Base-by-base conservation (phyloP, 73 alveolate genomes). In the Vitrella brassicaformis region DNA sequence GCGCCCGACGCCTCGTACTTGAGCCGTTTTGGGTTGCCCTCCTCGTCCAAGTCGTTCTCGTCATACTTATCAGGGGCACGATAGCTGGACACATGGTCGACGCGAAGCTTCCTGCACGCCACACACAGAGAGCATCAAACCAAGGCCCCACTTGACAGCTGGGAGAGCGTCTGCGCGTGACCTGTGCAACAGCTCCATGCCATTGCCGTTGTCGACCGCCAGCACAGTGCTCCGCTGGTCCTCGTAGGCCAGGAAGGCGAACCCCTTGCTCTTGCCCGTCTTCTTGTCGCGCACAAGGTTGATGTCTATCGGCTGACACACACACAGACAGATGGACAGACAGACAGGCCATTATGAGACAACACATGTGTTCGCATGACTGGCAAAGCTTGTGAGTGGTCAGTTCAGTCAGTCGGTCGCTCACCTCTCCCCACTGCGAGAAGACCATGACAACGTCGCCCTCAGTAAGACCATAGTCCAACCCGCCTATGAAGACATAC, bases 121-220 rank as follows among this genome's bases (percentile, higher is more conserved):
- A 4, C 56, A 14, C 56, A 39, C 22, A 39, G 56, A 14, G 56
- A 39, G 14, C 56, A 39, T 8, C 22, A 4, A 39, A 39, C 22
- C 22, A 39, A 39, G 14, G 14, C 56, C 14, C 56, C 14, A 8
- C 14, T 14, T 39, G 56, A 4, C 14, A 39, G 14, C 56, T 39
- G 56, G 56, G 4, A 39, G 56, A 14, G 56, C 22, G 56, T 4
- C 22, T 39, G 56, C 22, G 56, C 56, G 56, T 8, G 56, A 14
- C 14, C 56, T 14, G 22, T 39, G 56, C 22, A 14, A 14, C 56
- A 39, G 56, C 56, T 8, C 56, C 56, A 39, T 88, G 32, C 96
- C 96, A 83, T 95, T 95, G 70, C 92, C 86, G 78, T 95, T 95
- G 79, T 95, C 99, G 14, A 95, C 98, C 28, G 99, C 99, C 80